These are phyloP conservation scores for Calocera cornea DNA, from an alignment of 768 basidiomycete species.

Conservation along the genomic window DNA sequence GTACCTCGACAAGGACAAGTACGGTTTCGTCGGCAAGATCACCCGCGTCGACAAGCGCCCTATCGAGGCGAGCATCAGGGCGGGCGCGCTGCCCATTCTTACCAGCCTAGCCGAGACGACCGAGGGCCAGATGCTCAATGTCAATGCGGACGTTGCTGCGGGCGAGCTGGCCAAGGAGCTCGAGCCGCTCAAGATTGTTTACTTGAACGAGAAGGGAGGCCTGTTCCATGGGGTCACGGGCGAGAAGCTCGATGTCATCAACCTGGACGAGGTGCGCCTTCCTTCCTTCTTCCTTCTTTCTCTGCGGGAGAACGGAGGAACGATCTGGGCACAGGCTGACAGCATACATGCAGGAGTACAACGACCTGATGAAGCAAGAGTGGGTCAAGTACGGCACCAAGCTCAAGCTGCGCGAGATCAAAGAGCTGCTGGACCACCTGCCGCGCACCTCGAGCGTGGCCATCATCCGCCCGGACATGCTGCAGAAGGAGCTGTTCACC, in stretches of 20 bases:
- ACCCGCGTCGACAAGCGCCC: slow-evolving; percentile 91
- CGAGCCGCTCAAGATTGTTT: slow-evolving; percentile 97
- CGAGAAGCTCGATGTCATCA: slow-evolving; percentile 91
- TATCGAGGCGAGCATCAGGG: slow-evolving; percentile 89
- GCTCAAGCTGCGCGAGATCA: slow-evolving; percentile 97
- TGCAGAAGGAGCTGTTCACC: slow-evolving; percentile 98
- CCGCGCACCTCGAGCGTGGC: slow-evolving; percentile 97
- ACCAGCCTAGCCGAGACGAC: slow-evolving; percentile 87
- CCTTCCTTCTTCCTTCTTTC: too few relatives aligned
- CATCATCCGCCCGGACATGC: slow-evolving; percentile 80
- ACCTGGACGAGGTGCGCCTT: slow-evolving; percentile 73
- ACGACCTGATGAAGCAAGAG: slow-evolving; percentile 88
- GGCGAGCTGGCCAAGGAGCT: slow-evolving; percentile 96
- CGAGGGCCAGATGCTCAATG: slow-evolving; percentile 97
- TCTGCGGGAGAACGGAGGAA: too few relatives aligned
- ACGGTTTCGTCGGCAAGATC: slow-evolving; percentile 90
- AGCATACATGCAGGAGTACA: slow-evolving; percentile 58
- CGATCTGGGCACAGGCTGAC: too few relatives aligned
- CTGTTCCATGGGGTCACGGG: slow-evolving; percentile 95
- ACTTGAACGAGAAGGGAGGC: slow-evolving; percentile 95
- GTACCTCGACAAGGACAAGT: slow-evolving; percentile 88
- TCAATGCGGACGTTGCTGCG: slow-evolving; percentile 97
- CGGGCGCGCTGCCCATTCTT: slow-evolving; percentile 89
- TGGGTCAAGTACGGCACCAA: slow-evolving; percentile 99
- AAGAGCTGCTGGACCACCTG: slow-evolving; percentile 94